Evolutionary conservation across 768 basidiomycete species (phyloP), one percentile per base, ranked within the genome.

Genomic region (Kwoniella europaea): DNA sequence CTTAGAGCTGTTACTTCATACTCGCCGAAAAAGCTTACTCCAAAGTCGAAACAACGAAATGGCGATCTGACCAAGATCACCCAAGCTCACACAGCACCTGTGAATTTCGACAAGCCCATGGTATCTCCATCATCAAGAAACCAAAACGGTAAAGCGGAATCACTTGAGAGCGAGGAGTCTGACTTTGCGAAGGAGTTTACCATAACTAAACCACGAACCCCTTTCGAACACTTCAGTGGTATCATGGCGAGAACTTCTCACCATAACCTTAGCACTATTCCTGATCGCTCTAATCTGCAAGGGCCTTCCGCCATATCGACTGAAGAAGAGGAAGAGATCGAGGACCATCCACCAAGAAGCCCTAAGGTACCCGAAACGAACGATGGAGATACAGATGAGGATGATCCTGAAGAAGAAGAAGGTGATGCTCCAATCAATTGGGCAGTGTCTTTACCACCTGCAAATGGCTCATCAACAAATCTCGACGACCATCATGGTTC

Each of bases 321-420:
- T 20, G 27, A 61, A 44, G 64, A 65, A 27, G 52, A 54, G 18
- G 53, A 65, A 53, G 64, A 57, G 15, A 13, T 35, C 13, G 57
- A 55, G 9, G 3, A 55, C 3, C 54, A 22, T 10, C 29, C 63
- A 7, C 27, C 16, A 24, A 43, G 10, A 24, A 52, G 12, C 52
- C 16, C 43, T 27, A 44, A 6, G 9, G 10, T 20, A 15, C 9
- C 10, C 52, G 35, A n/a, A 2, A 29, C 1, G 24, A 35, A 46
- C 15, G 62, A 50, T 52, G 52, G 50, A 9, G 16, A 10, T 22
- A 15, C 41, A 13, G 42, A 27, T 15, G 7, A 54, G 4, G 43
- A 1, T 20, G 9, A 2, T 9, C 16, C 24, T 13, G 68, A 65
- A 1, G 27, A 53, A 16, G 41, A 18, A 15, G 54, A 64, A 3